Conservation (phyloP, 179 eudicot species). For the Corrigiola litoralis region DNA sequence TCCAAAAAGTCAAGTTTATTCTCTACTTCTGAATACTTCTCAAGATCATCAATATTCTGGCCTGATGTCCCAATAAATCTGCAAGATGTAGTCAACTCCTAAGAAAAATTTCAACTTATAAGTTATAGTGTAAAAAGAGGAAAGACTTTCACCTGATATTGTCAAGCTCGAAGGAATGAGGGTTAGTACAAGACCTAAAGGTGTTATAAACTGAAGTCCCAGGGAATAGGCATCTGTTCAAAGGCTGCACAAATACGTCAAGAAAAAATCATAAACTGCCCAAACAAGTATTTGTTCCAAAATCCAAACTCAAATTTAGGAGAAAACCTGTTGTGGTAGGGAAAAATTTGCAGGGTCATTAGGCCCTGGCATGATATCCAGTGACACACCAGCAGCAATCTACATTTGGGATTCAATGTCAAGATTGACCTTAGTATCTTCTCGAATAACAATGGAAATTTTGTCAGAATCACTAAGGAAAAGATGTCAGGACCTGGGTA, state of each 20-base stretch:
- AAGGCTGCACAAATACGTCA: slow-evolving; percentile 45
- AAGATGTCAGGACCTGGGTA: slow-evolving; percentile 58
- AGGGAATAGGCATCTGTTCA: slow-evolving; percentile 89
- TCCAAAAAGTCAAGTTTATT: slow-evolving; percentile 76
- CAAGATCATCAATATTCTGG: slow-evolving; percentile 89
- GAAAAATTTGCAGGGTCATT: slow-evolving; percentile 86
- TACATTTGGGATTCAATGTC: slow-evolving; percentile 23
- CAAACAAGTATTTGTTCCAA: neutral
- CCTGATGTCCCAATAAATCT: slow-evolving; percentile 99
- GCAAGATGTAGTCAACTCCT: slow-evolving; percentile 17
- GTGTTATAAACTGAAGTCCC: slow-evolving; percentile 86
- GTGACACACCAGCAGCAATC: slow-evolving; percentile 80
- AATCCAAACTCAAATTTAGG: neutral
- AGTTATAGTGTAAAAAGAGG: neutral
- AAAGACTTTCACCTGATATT: slow-evolving; percentile 46
- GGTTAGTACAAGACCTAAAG: slow-evolving; percentile 84
- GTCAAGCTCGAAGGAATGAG: slow-evolving; percentile 83
- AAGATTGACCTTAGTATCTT: neutral
- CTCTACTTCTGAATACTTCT: slow-evolving; percentile 73
- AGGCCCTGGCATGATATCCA: slow-evolving; percentile 93
- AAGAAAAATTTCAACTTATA: neutral
- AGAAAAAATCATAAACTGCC: neutral
- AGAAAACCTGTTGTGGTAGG: slow-evolving; percentile 88
- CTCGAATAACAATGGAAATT: neutral
- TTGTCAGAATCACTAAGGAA: neutral